These are phyloP conservation scores for Trichoderma sp. DNA, from an alignment of 2,329 filamentous ascomycete genomes.

Conservation along the genomic window DNA sequence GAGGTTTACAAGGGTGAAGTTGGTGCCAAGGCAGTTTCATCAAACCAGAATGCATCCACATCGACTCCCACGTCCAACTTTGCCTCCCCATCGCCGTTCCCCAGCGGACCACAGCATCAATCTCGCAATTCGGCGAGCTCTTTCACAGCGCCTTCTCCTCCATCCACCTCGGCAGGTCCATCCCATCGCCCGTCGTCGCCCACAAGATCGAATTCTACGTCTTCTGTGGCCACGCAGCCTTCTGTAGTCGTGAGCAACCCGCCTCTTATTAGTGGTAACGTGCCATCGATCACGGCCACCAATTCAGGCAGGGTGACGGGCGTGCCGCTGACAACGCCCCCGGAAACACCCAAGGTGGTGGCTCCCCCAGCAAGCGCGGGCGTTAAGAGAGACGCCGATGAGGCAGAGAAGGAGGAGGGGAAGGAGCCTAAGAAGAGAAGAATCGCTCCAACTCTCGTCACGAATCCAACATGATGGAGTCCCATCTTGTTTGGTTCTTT, in stretches of 20 bases:
- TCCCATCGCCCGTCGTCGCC: conserved; percentile 71
- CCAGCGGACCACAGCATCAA: conserved; percentile 47
- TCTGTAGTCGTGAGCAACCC: conserved; percentile 70
- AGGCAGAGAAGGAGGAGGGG: conserved; percentile 51
- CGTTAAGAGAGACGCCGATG: conserved; percentile 56
- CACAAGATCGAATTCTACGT: conserved; percentile 79
- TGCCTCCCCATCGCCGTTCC: conserved; percentile 59
- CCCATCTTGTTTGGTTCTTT: not conserved
- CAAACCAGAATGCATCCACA: conserved; percentile 65
- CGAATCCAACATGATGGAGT: not conserved
- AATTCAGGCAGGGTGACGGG: conserved; percentile 62
- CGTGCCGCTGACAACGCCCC: conserved; percentile 81
- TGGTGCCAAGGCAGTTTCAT: conserved; percentile 49
- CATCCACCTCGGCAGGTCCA: conserved; percentile 52
- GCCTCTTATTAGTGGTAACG: conserved; percentile 70
- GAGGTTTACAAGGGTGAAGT: conserved; percentile 72
- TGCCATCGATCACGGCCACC: conserved; percentile 73
- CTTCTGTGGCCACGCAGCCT: conserved; percentile 69
- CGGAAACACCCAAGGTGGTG: conserved; percentile 69
- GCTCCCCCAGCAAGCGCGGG: conserved; percentile 35
- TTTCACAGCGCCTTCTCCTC: conserved; percentile 54
- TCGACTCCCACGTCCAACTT: conserved; percentile 66
- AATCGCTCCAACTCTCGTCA: conserved; percentile 64
- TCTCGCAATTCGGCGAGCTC: conserved; percentile 59
- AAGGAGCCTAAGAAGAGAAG: conserved; percentile 65